phyloP scores from a whole-genome alignment of 2,329 filamentous ascomycete species.

The Aspergillus clavatus region DNA sequence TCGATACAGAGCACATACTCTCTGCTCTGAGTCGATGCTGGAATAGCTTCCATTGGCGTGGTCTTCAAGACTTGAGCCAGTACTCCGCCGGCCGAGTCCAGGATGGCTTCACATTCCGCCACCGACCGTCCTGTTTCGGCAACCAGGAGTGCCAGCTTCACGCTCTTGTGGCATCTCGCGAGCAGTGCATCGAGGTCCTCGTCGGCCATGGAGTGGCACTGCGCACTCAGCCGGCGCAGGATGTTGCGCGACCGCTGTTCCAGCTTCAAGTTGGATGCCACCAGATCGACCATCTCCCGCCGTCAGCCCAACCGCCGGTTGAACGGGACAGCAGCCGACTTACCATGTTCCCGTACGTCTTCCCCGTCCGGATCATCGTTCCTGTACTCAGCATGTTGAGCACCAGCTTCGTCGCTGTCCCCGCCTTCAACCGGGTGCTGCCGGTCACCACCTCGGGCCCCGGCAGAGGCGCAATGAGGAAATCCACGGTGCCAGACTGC shows the following conservation, averaged over 20 bases:
- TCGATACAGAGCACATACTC: conserved; percentile 37
- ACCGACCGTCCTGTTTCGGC: conserved; percentile 21
- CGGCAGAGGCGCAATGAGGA: conserved; percentile 37
- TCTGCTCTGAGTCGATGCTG: background rate
- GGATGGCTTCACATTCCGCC: conserved; percentile 18
- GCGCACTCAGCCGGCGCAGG: conserved; percentile 22
- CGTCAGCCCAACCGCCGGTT: conserved; percentile 1
- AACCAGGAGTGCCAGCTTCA: conserved; percentile 33
- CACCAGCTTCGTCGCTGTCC: conserved; percentile 44
- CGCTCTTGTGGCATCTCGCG: conserved; percentile 24
- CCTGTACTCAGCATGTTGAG: conserved; percentile 45
- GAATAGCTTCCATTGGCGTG: background rate
- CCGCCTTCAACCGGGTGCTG: conserved; percentile 45
- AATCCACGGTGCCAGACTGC: conserved; percentile 23
- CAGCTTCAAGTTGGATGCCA: conserved; percentile 38
- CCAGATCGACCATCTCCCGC: conserved; percentile 36
- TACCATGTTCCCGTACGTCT: conserved; percentile 43
- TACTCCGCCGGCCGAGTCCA: conserved; percentile 22
- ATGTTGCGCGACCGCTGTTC: conserved; percentile 33
- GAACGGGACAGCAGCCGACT: conserved; percentile 2
- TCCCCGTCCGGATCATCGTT: conserved; percentile 39
- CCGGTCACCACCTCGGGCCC: conserved; percentile 45
- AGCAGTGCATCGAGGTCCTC: conserved; percentile 27
- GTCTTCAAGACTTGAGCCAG: conserved; percentile 19
- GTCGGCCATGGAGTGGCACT: conserved; percentile 18